Evolutionary conservation across 1,284 basidiomycete species (phyloP), one percentile per base, ranked within the genome.

Genomic region (Coriolopsis trogii): DNA sequence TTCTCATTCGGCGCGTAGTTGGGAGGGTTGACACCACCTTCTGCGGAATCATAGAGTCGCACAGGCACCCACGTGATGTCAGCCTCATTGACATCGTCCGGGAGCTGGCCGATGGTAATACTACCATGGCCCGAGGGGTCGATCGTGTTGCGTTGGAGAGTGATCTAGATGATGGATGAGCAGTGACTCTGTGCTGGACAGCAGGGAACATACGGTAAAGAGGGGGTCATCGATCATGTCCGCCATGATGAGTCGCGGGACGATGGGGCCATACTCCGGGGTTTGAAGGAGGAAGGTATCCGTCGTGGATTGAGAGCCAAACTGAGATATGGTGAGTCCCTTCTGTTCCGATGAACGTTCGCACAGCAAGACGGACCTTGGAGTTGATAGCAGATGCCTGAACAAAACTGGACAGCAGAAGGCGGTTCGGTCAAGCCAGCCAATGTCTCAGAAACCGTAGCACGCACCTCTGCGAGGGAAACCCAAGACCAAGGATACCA

Each of bases 231-330:
- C 70, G 24, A 81, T 66, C 36, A 70, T 62, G 23, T 70, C 72
- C 9, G 73, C 70, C 65, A 71, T 66, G 4, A 72, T 67, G 31
- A 82, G 68, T n/a, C 80, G 71, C 10, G 78, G 67, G 1, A 81
- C 58, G 13, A 81, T 53, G 6, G 80, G 79, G 0, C 79, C 79
- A 53, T 73, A 66, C 3, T 66, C 58, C 18, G 68, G 61, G 3
- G 71, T 77, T n/a, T 70, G 65, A 13, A 59, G 46, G 15, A 81
- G 55, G 52, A 79, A 77, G 24, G 70, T 63, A 51, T 80, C 77
- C 2, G 71, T 74, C 9, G 57, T 64, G n/a, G 51, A 38, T 6
- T 60, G 60, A 34, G 21, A 57, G 44, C 64, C 61, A 52, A 66
- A 68, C 68, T 70, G 28, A 4, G 16, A n/a, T 9, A n/a, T 37